phyloP scores from a whole-genome alignment of 208 protist genomes.

The Angomonas desouzai region DNA sequence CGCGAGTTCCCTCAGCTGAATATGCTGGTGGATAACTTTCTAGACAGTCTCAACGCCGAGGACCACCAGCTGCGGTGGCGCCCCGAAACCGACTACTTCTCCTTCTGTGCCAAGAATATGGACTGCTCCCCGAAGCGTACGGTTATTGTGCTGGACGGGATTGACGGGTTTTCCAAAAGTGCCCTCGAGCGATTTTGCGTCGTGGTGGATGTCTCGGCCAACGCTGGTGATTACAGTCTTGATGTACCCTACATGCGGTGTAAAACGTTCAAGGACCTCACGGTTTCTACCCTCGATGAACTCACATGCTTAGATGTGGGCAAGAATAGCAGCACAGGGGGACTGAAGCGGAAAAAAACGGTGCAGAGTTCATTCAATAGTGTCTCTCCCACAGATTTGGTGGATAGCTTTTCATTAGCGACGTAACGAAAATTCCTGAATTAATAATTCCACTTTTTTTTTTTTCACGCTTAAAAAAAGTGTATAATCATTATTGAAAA shows the following conservation, averaged over 20 bases:
- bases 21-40: slow-evolving; percentile 60
- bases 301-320: slow-evolving; percentile 25
- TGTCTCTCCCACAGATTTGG: neutral
- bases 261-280: slow-evolving; percentile 44
- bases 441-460: slow-evolving; percentile 5
- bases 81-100: slow-evolving; percentile 87
- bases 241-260: slow-evolving; percentile 33
- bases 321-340: slow-evolving; percentile 20
- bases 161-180: slow-evolving; percentile 75
- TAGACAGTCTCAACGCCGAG: slow-evolving; percentile 75
- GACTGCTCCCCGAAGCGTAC: slow-evolving; percentile 50
- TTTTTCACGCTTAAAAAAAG: neutral
- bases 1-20: slow-evolving; percentile 52
- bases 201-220: slow-evolving; percentile 60
- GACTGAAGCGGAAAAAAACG: slow-evolving; percentile 17
- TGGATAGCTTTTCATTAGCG: slow-evolving; percentile 11
- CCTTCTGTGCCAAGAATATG: slow-evolving; percentile 57
- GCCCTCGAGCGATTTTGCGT: slow-evolving; percentile 74
- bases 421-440: neutral
- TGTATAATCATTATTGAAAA: neutral
- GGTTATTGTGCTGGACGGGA: slow-evolving; percentile 77
- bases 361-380: slow-evolving; percentile 18
- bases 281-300: slow-evolving; percentile 54
- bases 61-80: slow-evolving; percentile 51
- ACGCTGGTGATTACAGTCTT: slow-evolving; percentile 36